phyloP scores from a whole-genome alignment of 257 asterid genomes.

The Primulina tabacum region DNA sequence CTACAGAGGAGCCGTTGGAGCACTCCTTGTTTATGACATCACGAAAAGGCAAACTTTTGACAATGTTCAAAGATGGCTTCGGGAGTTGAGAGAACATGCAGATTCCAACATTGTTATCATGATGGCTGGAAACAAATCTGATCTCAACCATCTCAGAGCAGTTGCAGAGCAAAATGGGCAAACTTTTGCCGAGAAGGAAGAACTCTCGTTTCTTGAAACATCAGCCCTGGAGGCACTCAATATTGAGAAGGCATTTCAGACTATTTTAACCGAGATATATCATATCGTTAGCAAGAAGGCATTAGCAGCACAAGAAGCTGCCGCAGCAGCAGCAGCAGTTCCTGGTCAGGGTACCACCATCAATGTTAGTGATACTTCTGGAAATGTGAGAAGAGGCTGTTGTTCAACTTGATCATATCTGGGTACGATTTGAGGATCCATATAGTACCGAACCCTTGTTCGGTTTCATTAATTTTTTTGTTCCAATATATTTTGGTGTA shows the following conservation, averaged over 20 bases:
- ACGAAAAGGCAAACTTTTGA: constrained; percentile 79
- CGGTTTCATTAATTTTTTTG: constrained; percentile 20
- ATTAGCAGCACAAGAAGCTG: constrained; percentile 82
- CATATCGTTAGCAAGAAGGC: constrained; percentile 79
- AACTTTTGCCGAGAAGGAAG: constrained; percentile 74
- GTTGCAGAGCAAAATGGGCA: constrained; percentile 67
- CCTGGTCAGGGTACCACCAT: constrained; percentile 76
- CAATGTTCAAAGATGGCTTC: constrained; percentile 76
- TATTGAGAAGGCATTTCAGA: constrained; percentile 68
- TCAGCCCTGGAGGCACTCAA: constrained; percentile 72
- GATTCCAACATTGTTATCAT: constrained; percentile 77
- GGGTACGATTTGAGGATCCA: constrained; percentile 20
- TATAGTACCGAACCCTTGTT: constrained; percentile 31
- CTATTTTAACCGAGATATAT: constrained; percentile 60
- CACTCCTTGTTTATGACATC: constrained; percentile 74
- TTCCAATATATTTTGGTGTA: constrained; percentile 25
- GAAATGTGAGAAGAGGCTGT: constrained; percentile 55
- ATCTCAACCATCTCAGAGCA: constrained; percentile 69
- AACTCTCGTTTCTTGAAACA: constrained; percentile 74
- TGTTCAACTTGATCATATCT: constrained; percentile 51
- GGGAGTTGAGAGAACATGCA: constrained; percentile 76
- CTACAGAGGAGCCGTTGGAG: constrained; percentile 85
- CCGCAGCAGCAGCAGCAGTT: constrained; percentile 38
- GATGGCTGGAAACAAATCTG: constrained; percentile 85
- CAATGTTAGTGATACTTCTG: constrained; percentile 49